Evolutionary conservation across 352 stramenopile species (phyloP).

Genomic region (Globisporangium paroecandrum): DNA sequence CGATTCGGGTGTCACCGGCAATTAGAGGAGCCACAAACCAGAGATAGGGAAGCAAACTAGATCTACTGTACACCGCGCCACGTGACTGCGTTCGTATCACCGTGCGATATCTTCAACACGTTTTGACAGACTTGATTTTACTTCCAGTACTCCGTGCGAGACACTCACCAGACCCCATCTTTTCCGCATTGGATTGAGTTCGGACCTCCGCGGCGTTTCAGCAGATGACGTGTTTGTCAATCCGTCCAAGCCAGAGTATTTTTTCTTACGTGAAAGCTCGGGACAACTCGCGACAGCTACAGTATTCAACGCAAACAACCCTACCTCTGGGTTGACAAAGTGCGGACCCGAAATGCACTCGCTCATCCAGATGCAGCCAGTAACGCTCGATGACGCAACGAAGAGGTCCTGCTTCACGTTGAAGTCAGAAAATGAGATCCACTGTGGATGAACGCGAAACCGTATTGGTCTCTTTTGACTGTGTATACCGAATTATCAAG

Average conservation of each 20-base stretch:
- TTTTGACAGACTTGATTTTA: background rate
- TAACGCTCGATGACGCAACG: background rate
- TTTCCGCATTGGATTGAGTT: background rate
- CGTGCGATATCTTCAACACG: background rate
- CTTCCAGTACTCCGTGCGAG: background rate
- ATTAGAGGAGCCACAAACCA: background rate
- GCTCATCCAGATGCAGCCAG: too few species aligned
- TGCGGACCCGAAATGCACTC: background rate
- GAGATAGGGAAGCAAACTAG: background rate
- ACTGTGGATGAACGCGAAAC: background rate
- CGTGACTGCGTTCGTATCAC: background rate
- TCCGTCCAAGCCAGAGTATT: background rate
- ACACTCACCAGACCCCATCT: background rate
- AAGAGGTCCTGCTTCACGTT: background rate
- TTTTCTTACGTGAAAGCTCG: background rate
- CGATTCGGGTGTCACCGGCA: background rate
- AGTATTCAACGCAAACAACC: background rate
- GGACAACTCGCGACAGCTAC: background rate
- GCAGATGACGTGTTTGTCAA: background rate
- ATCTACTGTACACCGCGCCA: background rate
- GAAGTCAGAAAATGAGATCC: background rate
- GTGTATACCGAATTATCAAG: background rate
- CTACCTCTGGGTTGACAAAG: background rate
- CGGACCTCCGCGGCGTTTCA: background rate
- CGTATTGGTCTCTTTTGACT: background rate